Evolutionary conservation across 805 yeast genomes (phyloP).

Genomic region (Candida orba): DNA sequence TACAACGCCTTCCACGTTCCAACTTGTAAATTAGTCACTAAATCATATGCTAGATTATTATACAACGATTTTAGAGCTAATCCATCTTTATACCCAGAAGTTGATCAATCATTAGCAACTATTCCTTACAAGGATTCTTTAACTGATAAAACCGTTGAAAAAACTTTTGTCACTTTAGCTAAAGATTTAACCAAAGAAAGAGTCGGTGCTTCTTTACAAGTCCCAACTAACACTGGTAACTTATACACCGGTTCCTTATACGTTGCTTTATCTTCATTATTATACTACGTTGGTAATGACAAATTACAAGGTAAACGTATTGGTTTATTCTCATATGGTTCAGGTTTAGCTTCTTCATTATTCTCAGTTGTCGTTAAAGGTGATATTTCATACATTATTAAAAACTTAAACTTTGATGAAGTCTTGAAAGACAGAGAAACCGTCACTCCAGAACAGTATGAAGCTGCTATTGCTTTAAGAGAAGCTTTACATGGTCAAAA

Average conservation of each 20-base stretch:
- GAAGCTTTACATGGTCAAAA: conserved; percentile 85
- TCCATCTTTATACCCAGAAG: conserved; percentile 57
- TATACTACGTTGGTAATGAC: conserved; percentile 68
- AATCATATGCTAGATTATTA: conserved; percentile 85
- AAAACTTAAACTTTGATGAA: conserved; percentile 58
- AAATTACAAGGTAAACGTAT: conserved; percentile 75
- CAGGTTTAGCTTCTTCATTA: conserved; percentile 92
- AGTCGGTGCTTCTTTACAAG: conserved; percentile 72
- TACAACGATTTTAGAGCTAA: conserved; percentile 80
- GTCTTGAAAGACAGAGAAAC: conserved; percentile 59
- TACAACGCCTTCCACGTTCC: conserved; percentile 97
- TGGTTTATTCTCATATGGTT: conserved; percentile 94
- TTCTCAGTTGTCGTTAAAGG: conserved; percentile 75
- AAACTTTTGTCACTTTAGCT: conserved; percentile 71
- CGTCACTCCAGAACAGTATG: conserved; percentile 74
- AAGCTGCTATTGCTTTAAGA: conserved; percentile 74
- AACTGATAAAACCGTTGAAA: conserved; percentile 75
- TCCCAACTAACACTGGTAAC: conserved; percentile 96
- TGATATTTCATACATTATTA: conserved; percentile 63
- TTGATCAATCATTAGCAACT: conserved; percentile 41
- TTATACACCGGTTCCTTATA: conserved; percentile 94
- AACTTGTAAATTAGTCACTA: conserved; percentile 89
- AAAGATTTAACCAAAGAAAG: conserved; percentile 58
- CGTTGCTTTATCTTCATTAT: conserved; percentile 76
- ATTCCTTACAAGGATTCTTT: conserved; percentile 71